A percentile compares a stretch with the other conserved stretches of the same genome.
These are phyloP conservation scores for Talaromyces trachyspermus DNA, from an alignment of 495 filamentous ascomycete genomes.

Conservation along the genomic window DNA sequence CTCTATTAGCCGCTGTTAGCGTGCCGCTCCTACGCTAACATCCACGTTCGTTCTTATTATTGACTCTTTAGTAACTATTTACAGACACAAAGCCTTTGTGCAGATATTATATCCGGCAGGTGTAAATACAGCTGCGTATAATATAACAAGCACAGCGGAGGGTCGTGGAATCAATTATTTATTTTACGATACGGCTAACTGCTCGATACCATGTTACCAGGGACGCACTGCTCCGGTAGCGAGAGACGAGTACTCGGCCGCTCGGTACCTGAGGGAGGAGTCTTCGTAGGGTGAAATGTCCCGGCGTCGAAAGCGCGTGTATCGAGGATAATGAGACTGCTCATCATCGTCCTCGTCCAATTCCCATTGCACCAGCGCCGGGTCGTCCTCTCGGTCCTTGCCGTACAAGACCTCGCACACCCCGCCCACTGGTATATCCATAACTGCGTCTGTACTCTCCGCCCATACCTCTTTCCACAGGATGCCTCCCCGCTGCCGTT, in stretches of 20 bases:
- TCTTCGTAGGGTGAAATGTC: neutral
- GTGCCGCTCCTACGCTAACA: too few species aligned
- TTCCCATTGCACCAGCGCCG: neutral
- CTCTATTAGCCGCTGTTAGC: neutral
- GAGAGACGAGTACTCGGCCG: neutral
- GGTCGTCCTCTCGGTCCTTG: conserved; percentile 32
- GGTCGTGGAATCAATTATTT: too few species aligned
- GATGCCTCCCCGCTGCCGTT: conserved; percentile 17
- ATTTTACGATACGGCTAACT: too few species aligned
- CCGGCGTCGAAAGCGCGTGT: neutral
- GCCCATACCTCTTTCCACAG: conserved; percentile 82
- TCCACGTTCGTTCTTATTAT: too few species aligned
- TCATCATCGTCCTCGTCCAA: neutral
- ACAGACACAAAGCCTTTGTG: too few species aligned
- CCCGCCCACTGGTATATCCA: conserved; percentile 93
- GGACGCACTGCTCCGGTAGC: neutral
- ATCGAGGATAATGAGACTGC: neutral
- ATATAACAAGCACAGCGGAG: too few species aligned
- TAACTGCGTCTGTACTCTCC: conserved; percentile 90
- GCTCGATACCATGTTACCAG: neutral
- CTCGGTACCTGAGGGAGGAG: neutral
- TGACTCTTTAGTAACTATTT: too few species aligned
- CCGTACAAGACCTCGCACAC: conserved; percentile 82
- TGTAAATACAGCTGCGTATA: too few species aligned
- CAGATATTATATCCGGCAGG: too few species aligned